Evolutionary conservation across 768 basidiomycete species (phyloP).

Genomic region (Termitomyces sp.): DNA sequence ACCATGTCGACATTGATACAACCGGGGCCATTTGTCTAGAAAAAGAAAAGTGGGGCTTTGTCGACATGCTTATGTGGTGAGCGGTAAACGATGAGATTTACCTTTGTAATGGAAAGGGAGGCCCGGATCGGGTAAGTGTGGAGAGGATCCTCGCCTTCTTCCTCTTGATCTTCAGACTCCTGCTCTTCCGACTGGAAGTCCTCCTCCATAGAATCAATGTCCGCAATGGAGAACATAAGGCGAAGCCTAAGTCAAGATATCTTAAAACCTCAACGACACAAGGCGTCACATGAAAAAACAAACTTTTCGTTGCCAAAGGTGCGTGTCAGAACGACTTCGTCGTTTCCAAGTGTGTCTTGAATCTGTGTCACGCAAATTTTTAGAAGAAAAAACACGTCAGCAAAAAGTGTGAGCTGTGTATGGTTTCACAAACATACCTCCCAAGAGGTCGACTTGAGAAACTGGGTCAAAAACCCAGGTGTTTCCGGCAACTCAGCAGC

Average conservation of each 20-base stretch:
- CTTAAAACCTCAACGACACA: neutral
- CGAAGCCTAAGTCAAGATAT: constrained; percentile 56
- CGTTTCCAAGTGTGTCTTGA: constrained; percentile 61
- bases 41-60: neutral
- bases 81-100: constrained; percentile 14
- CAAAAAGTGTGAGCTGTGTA: neutral
- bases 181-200: constrained; percentile 20
- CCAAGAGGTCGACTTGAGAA: constrained; percentile 76
- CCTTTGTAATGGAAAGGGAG: constrained; percentile 84
- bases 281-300: constrained; percentile 23
- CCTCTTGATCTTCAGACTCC: constrained; percentile 21
- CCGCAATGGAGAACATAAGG: constrained; percentile 89
- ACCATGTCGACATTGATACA: constrained; percentile 76
- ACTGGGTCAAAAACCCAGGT: constrained; percentile 76
- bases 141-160: constrained; percentile 20
- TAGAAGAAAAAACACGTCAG: neutral
- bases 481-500: constrained; percentile 24
- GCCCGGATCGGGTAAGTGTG: constrained; percentile 68
- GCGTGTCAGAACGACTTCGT: constrained; percentile 78
- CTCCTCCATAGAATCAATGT: constrained; percentile 53
- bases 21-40: constrained; percentile 47
- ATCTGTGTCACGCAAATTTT: constrained; percentile 45
- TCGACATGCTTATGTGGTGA: neutral
- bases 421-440: constrained; percentile 38
- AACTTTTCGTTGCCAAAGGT: constrained; percentile 90